Base-by-base conservation (phyloP, 2,329 filamentous ascomycete genomes). In the Nothomitra cinnamomea region DNA sequence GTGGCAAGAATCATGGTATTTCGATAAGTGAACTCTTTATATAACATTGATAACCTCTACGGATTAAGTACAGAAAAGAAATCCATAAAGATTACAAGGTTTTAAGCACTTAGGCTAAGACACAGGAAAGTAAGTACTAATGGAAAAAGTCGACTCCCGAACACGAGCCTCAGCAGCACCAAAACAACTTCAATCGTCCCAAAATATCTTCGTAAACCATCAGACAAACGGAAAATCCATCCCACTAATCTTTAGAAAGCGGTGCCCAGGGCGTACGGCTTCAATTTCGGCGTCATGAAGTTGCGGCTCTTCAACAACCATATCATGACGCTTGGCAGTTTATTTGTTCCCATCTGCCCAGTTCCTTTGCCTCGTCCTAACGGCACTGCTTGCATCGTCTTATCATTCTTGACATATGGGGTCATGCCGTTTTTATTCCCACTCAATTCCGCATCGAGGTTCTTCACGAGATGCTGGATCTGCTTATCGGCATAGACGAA, bases 261-360 rank as follows among this genome's bases (percentile, higher is more conserved):
- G 3, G 24, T 28, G 6, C 12, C 32, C 12, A 22, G 15, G 12
- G 28, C 45, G 10, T 32, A 49, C 10, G 24, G 8, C 24, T 35
- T 49, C 25, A 49, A 35, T 15, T 49, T 49, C 24, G 45, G 45
- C 15, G 45, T 49, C 45, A 49, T 41, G 35, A 52, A 52, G n/a
- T 40, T 52, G 17, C 72, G 61, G 1, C 73, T 72, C 58, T 76
- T 76, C 51, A 75, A 66, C 59, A 71, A 49, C 70, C 72, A 75
- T 0, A 75, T 67, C 42, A 71, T 15, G 24, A 68, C 70, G 50
- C 71, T 69, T 0, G 72, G 71, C 22, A 75, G 2, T 40, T 49
- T 49, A 8, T 17, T 25, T n/a, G 12, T 8, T 8, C 52, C 52
- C 52, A 64, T n/a, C 50, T 62, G 62, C 1, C 64, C 64, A 1